Conservation (phyloP, 2,329 filamentous ascomycete genomes). For the Magnaporthiopsis rhizophila region DNA sequence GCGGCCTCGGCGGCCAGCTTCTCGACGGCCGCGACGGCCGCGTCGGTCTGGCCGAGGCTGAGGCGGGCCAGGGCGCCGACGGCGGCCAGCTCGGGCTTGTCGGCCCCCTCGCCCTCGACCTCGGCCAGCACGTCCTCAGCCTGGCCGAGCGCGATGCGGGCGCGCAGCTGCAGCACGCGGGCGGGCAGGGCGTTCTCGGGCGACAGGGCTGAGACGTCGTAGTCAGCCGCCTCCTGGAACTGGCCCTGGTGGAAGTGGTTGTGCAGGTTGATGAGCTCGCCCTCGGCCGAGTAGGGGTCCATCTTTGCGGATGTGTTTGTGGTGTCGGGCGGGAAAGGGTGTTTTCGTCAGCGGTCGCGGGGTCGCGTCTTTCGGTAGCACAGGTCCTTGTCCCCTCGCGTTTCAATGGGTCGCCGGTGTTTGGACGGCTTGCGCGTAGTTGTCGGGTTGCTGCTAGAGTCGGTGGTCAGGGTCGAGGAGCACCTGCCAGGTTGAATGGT, state of each 20-base stretch:
- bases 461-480: neutral
- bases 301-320: constrained; percentile 31
- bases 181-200: constrained; percentile 69
- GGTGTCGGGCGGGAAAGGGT: neutral
- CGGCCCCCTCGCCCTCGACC: constrained; percentile 52
- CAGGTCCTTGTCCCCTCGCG: too few species aligned
- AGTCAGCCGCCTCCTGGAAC: constrained; percentile 79
- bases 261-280: constrained; percentile 65
- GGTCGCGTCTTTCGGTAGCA: neutral
- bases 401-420: neutral
- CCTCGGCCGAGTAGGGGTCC: constrained; percentile 64
- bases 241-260: constrained; percentile 71
- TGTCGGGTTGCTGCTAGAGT: neutral
- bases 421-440: neutral
- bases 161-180: constrained; percentile 70
- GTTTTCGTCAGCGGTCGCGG: too few species aligned
- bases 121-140: constrained; percentile 64
- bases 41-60: constrained; percentile 48
- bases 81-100: constrained; percentile 63
- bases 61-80: constrained; percentile 68
- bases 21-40: constrained; percentile 56
- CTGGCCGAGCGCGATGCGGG: constrained; percentile 76
- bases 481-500: neutral
- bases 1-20: constrained; percentile 57
- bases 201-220: constrained; percentile 73